Evolutionary conservation across 345 rosid species (phyloP), one percentile per base, ranked within the genome.

Genomic region (Aethionema arabicum): DNA sequence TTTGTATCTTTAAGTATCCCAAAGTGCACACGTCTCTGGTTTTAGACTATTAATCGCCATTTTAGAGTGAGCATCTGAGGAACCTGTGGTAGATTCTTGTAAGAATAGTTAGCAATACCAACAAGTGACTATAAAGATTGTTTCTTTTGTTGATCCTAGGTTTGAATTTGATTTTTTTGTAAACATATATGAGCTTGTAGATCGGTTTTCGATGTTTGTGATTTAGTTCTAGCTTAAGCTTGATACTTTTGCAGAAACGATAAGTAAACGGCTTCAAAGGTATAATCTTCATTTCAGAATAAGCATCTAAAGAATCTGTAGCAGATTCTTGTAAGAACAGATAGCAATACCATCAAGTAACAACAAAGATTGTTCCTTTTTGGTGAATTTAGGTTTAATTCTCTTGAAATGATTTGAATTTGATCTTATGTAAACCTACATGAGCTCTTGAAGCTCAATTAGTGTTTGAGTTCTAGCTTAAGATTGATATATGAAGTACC

Each of bases 21-120:
- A 6, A 32, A 38, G 8, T 27, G 12, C 8, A 49, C 74, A 70
- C 74, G 74, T 63, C 56, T 70, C 63, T 55, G 3, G 0, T 51
- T 59, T 50, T 52, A 52, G 33, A 63, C 55, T 63, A 62, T 14
- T 70, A 21, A 56, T 40, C 68, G 55, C 48, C 63, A n/a, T 33
- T n/a, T 36, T 10, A 2, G 67, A 8, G 21, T 31, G 42, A 54
- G 33, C 43, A 32, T 10, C 32, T 54, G 9, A 15, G 52, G 31
- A 32, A 39, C 48, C 64, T 8, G 30, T 67, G 56, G 37, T 38
- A 39, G 33, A n/a, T 38, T 11, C 52, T 43, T 47, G 21, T 44
- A 67, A 14, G 2, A 11, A 33, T 41, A 58, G 38, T 42, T 32
- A 40, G 2, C 27, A 21, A 21, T 21, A 21, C 27, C 27, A 21